Percentiles rank a stretch among this genome's conserved stretches.
These are phyloP conservation scores for Liquidambar formosana DNA, from an alignment of 164 flowering plant genomes.

Conservation along the genomic window DNA sequence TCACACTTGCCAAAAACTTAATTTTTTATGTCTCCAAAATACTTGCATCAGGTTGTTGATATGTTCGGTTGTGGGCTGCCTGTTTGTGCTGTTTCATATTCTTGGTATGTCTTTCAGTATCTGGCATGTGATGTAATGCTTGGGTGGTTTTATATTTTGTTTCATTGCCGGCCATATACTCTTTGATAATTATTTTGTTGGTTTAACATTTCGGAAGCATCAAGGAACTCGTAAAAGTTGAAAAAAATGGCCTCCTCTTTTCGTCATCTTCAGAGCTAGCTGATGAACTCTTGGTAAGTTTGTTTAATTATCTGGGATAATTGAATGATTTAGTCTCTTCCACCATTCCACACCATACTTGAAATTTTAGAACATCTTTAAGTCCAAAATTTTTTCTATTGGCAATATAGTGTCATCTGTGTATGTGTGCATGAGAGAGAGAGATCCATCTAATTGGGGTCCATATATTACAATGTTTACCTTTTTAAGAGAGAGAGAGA, in stretches of 20 bases:
- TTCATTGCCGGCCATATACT: neutral
- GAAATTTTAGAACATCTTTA: too few species aligned
- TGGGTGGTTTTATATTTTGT: neutral
- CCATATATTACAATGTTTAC: too few species aligned
- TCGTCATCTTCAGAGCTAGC: conserved; percentile 96
- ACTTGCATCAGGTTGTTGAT: conserved; percentile 80
- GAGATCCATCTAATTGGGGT: too few species aligned
- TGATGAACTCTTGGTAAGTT: conserved; percentile 81
- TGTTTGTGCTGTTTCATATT: conserved; percentile 93
- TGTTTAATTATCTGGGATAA: neutral
- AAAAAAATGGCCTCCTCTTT: conserved; percentile 80
- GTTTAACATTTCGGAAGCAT: conserved; percentile 46
- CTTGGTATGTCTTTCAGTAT: conserved; percentile 52
- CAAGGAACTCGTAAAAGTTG: conserved; percentile 78
- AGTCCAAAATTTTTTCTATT: too few species aligned
- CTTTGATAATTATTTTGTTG: conserved; percentile 5
- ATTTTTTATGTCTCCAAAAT: too few species aligned
- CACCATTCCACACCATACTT: too few species aligned
- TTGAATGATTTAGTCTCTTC: neutral
- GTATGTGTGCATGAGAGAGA: too few species aligned
- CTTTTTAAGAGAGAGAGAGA: too few species aligned
- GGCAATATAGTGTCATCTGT: too few species aligned
- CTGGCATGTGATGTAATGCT: conserved; percentile 4
- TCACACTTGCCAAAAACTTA: too few species aligned
- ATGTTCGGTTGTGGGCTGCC: conserved; percentile 99